phyloP scores from a whole-genome alignment of 306 rosid genomes.

The Cicer pinnatifidum region DNA sequence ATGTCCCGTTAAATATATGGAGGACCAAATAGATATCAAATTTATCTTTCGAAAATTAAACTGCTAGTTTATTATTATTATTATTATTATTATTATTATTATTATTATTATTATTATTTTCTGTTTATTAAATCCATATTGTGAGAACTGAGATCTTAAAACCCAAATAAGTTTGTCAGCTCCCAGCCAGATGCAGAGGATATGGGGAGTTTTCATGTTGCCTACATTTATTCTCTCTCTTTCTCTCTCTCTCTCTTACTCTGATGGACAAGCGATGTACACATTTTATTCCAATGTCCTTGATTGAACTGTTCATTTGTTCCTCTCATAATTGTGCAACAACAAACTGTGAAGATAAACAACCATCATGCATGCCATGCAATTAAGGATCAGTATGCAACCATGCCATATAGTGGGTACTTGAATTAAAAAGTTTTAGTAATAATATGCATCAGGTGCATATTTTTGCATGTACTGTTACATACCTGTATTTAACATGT shows the following conservation, averaged over 20 bases:
- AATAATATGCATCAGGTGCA: not conserved
- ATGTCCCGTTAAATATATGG: not conserved
- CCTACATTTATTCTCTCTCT: not conserved
- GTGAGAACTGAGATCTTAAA: not conserved
- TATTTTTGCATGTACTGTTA: not conserved
- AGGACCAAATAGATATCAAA: slow-evolving; percentile 3
- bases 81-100: too few relatives aligned
- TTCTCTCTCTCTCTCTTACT: not conserved
- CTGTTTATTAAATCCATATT: slow-evolving; percentile 4
- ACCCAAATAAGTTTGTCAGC: not conserved
- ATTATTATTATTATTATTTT: too few relatives aligned
- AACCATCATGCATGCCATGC: not conserved
- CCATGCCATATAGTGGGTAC: slow-evolving; percentile 11
- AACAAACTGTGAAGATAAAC: not conserved
- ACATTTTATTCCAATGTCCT: not conserved
- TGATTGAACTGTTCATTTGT: slow-evolving; percentile 7
- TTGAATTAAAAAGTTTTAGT: not conserved
- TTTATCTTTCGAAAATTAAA: not conserved
- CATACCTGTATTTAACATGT: not conserved
- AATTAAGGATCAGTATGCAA: not conserved
- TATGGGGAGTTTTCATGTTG: not conserved
- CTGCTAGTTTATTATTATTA: not conserved
- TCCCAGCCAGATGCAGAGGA: not conserved
- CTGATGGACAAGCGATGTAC: too few relatives aligned
- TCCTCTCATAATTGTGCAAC: slow-evolving; percentile 2